Percentiles rank a stretch among this genome's conserved stretches.
These are phyloP conservation scores for Chaetoscypha palmicola DNA, from an alignment of 2,329 filamentous ascomycete genomes.

Conservation along the genomic window DNA sequence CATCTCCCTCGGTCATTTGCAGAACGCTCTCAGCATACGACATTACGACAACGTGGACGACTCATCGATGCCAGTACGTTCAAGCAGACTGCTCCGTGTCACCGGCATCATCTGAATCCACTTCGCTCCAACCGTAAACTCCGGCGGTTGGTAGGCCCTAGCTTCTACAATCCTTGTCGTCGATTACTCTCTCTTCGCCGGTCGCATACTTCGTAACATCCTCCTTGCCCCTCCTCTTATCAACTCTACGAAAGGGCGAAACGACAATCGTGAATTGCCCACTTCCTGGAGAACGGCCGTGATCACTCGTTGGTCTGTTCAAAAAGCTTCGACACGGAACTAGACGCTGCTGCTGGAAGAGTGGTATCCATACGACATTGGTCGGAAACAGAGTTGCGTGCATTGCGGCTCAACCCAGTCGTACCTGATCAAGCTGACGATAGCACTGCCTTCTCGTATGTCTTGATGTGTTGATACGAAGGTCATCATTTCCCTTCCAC, in stretches of 20 bases:
- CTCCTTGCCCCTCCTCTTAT: slow-evolving; percentile 13
- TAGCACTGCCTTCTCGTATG: slow-evolving; percentile 15
- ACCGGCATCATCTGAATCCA: slow-evolving; percentile 1
- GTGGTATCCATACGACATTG: slow-evolving; percentile 10
- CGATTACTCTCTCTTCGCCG: slow-evolving; percentile 19
- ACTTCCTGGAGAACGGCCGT: slow-evolving; percentile 7
- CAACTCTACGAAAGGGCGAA: slow-evolving; percentile 16
- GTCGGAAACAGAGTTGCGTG: slow-evolving; percentile 5
- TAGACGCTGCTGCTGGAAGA: slow-evolving; percentile 15
- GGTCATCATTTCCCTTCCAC: slow-evolving; percentile 8
- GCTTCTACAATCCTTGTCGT: slow-evolving; percentile 13
- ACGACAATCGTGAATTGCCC: slow-evolving; percentile 5
- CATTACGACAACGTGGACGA: background rate
- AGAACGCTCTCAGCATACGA: background rate
- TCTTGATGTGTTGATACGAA: slow-evolving; percentile 22
- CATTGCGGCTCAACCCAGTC: slow-evolving; percentile 15
- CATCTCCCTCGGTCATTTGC: background rate
- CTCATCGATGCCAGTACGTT: background rate
- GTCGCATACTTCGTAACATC: slow-evolving; percentile 17
- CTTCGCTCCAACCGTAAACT: slow-evolving; percentile 6
- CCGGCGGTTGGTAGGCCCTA: background rate
- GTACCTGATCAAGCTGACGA: slow-evolving; percentile 16
- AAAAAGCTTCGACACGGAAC: too few relatives aligned
- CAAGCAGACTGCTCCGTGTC: too few relatives aligned
- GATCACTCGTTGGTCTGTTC: background rate